Evolutionary conservation across 2,329 filamentous ascomycete genomes (phyloP).

Genomic region (Albophoma yamanashiensis): DNA sequence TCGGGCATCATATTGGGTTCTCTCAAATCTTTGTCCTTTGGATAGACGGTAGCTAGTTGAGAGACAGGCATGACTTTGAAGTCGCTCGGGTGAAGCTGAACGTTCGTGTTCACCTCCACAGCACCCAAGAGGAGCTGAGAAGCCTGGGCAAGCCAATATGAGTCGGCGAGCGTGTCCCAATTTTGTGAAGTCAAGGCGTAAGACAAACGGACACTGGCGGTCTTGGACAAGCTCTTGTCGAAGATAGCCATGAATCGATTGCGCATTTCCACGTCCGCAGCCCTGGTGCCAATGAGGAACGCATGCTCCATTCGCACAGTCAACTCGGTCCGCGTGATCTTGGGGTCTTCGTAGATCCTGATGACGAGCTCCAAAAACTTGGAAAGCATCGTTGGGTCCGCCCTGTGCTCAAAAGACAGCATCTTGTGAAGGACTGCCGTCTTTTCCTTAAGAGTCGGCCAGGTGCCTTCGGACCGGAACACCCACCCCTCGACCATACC

Average conservation of each 20-base stretch:
- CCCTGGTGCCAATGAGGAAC: constrained; percentile 89
- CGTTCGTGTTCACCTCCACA: constrained; percentile 70
- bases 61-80: constrained; percentile 69
- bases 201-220: constrained; percentile 75
- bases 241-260: constrained; percentile 96
- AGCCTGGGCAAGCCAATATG: constrained; percentile 94
- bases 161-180: constrained; percentile 91
- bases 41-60: constrained; percentile 61
- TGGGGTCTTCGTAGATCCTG: constrained; percentile 94
- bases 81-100: constrained; percentile 74
- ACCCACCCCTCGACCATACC: constrained; percentile 94
- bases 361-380: constrained; percentile 96
- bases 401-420: constrained; percentile 82
- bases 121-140: constrained; percentile 87
- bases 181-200: constrained; percentile 90
- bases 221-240: constrained; percentile 86
- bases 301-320: constrained; percentile 97
- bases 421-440: constrained; percentile 99
- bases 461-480: constrained; percentile 88
- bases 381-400: constrained; percentile 74
- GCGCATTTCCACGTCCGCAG: constrained; percentile 91
- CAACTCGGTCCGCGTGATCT: constrained; percentile 87
- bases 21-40: constrained; percentile 62
- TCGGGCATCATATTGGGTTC: constrained; percentile 64
- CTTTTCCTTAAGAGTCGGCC: constrained; percentile 97